phyloP scores from a whole-genome alignment of 2,329 filamentous ascomycete species.

The Pseudopithomyces maydicus region DNA sequence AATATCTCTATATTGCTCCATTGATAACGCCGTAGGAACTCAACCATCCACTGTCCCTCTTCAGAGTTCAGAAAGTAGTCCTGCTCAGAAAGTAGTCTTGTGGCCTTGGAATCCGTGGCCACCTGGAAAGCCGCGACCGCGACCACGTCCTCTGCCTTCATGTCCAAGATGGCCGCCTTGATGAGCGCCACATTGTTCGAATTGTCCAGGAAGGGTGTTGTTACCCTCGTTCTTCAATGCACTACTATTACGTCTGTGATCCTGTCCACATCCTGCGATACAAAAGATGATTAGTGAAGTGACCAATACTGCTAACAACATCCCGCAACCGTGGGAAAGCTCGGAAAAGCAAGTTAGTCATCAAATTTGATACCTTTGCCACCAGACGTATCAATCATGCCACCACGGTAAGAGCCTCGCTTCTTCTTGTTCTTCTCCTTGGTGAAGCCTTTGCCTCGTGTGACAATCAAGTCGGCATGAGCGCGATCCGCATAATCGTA shows the following conservation, averaged over 20 bases:
- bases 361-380: conserved; percentile 95
- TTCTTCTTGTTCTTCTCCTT: conserved; percentile 97
- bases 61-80: neutral
- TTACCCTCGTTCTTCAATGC: neutral
- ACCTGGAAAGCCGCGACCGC: neutral
- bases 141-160: neutral
- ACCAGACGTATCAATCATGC: conserved; percentile 79
- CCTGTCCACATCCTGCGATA: conserved; percentile 1
- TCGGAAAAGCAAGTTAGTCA: conserved; percentile 56
- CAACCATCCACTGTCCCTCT: neutral
- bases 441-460: conserved; percentile 94
- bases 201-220: neutral
- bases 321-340: neutral
- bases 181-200: neutral
- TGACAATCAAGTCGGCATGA: conserved; percentile 85
- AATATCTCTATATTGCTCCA: neutral
- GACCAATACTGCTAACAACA: neutral
- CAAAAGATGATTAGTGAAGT: neutral
- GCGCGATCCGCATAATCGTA: conserved; percentile 91
- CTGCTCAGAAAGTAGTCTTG: neutral
- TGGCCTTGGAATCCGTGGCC: neutral
- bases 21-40: neutral
- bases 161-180: neutral
- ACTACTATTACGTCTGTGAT: neutral
- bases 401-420: conserved; percentile 86